These are phyloP conservation scores for Warburgia ugandensis DNA, from an alignment of 164 flowering plant species.

Conservation along the genomic window DNA sequence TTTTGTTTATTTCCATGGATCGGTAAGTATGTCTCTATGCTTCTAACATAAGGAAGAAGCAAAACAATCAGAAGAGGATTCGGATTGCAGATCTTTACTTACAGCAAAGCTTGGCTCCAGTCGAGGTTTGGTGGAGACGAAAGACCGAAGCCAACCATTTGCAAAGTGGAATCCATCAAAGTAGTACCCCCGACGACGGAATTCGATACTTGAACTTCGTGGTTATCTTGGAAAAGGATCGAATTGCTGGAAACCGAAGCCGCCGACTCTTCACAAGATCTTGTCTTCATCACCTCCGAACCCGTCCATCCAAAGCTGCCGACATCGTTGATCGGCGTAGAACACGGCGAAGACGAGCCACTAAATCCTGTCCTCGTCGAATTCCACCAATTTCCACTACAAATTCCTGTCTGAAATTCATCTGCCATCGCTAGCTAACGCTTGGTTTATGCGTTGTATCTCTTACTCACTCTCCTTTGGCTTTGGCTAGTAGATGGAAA, in stretches of 20 bases:
- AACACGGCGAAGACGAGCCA: not conserved
- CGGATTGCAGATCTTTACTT: conserved; percentile 2
- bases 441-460: no score
- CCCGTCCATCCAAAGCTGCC: not conserved
- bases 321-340: not conserved
- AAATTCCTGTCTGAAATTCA: conserved; percentile 3
- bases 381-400: conserved; percentile 8
- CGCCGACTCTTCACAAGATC: not conserved
- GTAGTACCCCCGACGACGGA: not conserved
- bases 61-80: not conserved
- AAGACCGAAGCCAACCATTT: conserved; percentile 9
- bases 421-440: conserved; percentile 4
- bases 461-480: no score
- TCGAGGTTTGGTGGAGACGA: conserved; percentile 5
- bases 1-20: not conserved
- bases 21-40: not conserved
- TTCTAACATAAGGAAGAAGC: not conserved
- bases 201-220: conserved; percentile 1
- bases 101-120: conserved; percentile 17
- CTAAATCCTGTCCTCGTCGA: not conserved
- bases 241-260: not conserved
- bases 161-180: conserved; percentile 11
- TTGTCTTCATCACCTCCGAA: not conserved
- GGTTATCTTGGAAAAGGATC: not conserved
- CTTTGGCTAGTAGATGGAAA: no score